Base-by-base conservation (phyloP, 2,329 filamentous ascomycete species). In the Cryphonectria carpinicola region DNA sequence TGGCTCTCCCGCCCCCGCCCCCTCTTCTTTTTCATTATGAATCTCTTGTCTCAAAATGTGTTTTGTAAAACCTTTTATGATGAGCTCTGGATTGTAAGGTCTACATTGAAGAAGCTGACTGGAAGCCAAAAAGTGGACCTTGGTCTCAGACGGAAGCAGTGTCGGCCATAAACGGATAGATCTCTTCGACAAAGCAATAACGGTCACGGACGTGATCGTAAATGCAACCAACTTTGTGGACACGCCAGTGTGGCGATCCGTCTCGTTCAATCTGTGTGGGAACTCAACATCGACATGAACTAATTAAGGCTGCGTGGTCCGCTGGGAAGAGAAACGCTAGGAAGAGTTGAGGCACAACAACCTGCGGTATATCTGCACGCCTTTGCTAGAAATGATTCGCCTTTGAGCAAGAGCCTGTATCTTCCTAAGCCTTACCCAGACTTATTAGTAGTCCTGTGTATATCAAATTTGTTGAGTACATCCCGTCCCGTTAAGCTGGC, bases 131-230 rank as follows among this genome's bases (percentile, higher is more conserved):
- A 46, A 65, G 63, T 76, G 76, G 76, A 75, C 70, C 14, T 28
- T 72, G 32, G 43, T 77, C 11, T 74, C 73, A 8, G 74, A 70
- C n/a, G 76, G 76, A 6, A 77, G 73, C 13, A 76, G 75, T 64
- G 69, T 77, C 14, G 76, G 76, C 1, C 76, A 76, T 25, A 76
- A 76, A 64, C 74, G 73, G 65, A 77, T 77, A 62, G 75, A 77
- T 49, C 64, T 76, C 25, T 76, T 77, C 41, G 41, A 56, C 1
- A 64, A 69, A 17, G 39, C 73, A 0, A 63, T 75, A 7, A 75
- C 70, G 0, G 76, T 77, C 22, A 75, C 73, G 2, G 74, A 74
- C 14, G 65, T 77, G 22, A 41, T 72, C 41, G 75, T 77, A 17
- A 76, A 74, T 43, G 74, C 75, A 10, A 76, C 74, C 0, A 61